A percentile compares a stretch with the other conserved stretches of the same genome.
Evolutionary conservation across 2,329 filamentous ascomycete species (phyloP).

Genomic region (Blumeria hordei): DNA sequence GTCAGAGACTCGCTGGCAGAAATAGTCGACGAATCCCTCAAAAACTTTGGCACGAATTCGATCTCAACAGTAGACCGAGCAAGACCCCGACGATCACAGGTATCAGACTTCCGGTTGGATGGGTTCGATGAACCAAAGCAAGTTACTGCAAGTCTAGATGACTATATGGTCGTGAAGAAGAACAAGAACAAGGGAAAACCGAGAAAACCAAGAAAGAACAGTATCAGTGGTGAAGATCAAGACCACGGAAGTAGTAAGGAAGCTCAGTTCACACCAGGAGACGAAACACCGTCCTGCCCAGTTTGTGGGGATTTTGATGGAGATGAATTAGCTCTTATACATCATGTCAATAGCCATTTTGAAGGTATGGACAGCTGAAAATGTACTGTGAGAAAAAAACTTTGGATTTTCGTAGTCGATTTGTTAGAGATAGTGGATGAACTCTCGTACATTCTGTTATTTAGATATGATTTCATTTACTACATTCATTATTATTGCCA

Average conservation of each 20-base stretch:
- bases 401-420: no score
- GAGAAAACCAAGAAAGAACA: neutral
- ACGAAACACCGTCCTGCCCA: slow-evolving; percentile 6
- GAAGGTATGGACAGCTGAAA: no score
- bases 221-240: neutral
- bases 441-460: no score
- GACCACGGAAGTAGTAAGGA: neutral
- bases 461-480: no score
- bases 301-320: slow-evolving; percentile 14
- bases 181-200: slow-evolving; percentile 4
- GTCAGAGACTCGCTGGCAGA: slow-evolving; percentile 5
- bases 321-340: slow-evolving; percentile 11
- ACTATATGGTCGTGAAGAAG: slow-evolving; percentile 8
- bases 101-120: slow-evolving; percentile 5
- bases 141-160: slow-evolving; percentile 5
- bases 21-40: neutral
- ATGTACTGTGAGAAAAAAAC: no score
- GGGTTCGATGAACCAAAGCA: slow-evolving; percentile 4
- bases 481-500: no score
- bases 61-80: neutral
- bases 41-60: neutral
- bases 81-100: slow-evolving; percentile 3
- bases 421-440: no score
- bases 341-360: slow-evolving; percentile 13
- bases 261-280: no score